These are phyloP conservation scores for Elongisporangium undulatum DNA, from an alignment of 352 stramenopile species.

Conservation along the genomic window DNA sequence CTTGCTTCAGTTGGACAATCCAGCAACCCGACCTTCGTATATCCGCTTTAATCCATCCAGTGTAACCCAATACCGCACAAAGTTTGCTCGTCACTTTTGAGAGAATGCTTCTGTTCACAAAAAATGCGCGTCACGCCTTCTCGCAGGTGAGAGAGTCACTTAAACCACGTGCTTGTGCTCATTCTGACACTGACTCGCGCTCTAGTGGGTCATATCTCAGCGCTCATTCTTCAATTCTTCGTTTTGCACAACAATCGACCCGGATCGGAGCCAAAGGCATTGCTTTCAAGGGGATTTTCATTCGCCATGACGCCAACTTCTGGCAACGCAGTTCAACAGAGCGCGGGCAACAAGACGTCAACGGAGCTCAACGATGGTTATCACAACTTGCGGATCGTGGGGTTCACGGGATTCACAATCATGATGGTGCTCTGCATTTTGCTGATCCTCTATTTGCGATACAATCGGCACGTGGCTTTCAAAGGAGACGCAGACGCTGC, in stretches of 20 bases:
- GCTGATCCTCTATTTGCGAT: conserved; percentile 33
- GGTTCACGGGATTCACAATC: conserved; percentile 6
- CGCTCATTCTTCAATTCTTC: neutral
- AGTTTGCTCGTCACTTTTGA: neutral
- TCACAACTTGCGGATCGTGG: conserved; percentile 5
- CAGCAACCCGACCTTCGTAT: neutral
- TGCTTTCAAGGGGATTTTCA: neutral
- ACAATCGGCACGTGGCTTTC: conserved; percentile 34
- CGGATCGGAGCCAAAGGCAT: neutral
- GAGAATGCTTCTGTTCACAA: neutral
- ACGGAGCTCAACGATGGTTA: conserved; percentile 5
- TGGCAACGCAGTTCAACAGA: neutral
- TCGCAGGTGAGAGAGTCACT: neutral
- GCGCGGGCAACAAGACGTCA: conserved; percentile 1
- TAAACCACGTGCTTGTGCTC: neutral
- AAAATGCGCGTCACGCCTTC: neutral
- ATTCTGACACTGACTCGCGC: neutral
- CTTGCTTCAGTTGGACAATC: neutral
- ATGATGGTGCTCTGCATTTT: conserved; percentile 9
- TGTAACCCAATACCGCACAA: too few species aligned
- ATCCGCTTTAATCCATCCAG: neutral
- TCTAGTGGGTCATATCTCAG: neutral
- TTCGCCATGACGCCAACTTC: neutral
- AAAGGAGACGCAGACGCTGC: conserved; percentile 30
- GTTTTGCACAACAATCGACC: neutral